Evolutionary conservation across 139 green algal species (phyloP), one percentile per base, ranked within the genome.

Genomic region (Volvox africanus): DNA sequence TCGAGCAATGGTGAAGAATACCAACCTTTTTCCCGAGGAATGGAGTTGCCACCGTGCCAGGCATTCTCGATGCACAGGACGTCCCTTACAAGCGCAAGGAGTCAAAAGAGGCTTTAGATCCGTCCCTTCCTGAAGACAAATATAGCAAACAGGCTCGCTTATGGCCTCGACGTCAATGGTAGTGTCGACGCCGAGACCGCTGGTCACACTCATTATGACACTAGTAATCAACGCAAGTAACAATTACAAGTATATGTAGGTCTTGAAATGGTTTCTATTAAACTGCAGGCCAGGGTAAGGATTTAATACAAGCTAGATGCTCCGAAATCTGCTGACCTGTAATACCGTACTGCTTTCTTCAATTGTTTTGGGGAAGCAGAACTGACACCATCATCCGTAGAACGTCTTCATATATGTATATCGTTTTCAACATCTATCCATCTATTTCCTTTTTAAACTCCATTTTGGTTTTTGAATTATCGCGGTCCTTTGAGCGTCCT

Each of bases 41-140:
- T 90, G 86, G 0, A 90, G 73, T 77, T 90, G 86, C 86, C 86
- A 90, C 6, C 73, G 37, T 2, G 86, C 86, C 32, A 90, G n/a
- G 32, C 86, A 90, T 1, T 68, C 55, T 13, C 32, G n/a, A 20
- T 90, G 86, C 17, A 90, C 86, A 1, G 73, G 73, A 1, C 86
- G 50, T 11, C 18, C 22, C 12, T 61, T 82, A 73, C 86, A 90
- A 0, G 50, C 28, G 71, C 86, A 90, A 44, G 86, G 86, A 9
- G 73, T 90, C 12, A 90, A 16, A 2, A 90, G 86, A 21, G 86
- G 86, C 20, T 82, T 77, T 16, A 32, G 1, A 30, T 26, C 19
- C 1, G 44, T 78, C 22, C 35, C 32, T 19, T 90, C 55, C 26
- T 90, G 65, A 9, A 90, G 75, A 61, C 86, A 90, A 61, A 90